Evolutionary conservation across 2,329 filamentous ascomycete species (phyloP).

Genomic region (Verticillium zaregamsianum): DNA sequence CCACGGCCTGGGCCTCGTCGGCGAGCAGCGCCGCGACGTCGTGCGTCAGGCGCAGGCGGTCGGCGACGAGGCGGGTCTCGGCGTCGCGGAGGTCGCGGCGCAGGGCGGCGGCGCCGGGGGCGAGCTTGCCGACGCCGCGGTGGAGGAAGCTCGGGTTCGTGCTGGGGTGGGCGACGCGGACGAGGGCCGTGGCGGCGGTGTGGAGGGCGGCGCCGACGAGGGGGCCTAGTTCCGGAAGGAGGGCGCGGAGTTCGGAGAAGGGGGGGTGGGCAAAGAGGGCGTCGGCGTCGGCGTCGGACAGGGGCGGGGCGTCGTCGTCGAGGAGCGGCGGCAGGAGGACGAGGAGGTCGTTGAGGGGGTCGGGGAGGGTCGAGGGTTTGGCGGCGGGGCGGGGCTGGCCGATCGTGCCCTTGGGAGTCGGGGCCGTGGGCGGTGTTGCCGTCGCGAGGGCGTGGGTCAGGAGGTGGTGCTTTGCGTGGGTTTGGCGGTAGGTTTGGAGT

Average conservation of each 20-base stretch:
- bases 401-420: conserved; percentile 16
- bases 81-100: conserved; percentile 23
- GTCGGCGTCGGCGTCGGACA: conserved; percentile 29
- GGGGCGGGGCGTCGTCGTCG: conserved; percentile 25
- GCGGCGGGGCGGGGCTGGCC: conserved; percentile 21
- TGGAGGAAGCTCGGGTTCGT: conserved; percentile 56
- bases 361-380: conserved; percentile 24
- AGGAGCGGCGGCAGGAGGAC: conserved; percentile 49
- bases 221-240: conserved; percentile 42
- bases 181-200: conserved; percentile 41
- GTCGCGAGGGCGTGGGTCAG: conserved; percentile 45
- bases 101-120: conserved; percentile 33
- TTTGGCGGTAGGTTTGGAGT: conserved; percentile 43
- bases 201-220: conserved; percentile 48
- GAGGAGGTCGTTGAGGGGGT: conserved; percentile 48
- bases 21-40: conserved; percentile 34
- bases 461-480: conserved; percentile 45
- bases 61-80: conserved; percentile 26
- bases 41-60: conserved; percentile 34
- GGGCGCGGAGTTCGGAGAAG: conserved; percentile 39
- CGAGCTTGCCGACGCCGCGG: conserved; percentile 48
- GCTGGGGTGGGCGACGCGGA: conserved; percentile 42
- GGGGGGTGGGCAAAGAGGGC: conserved; percentile 47
- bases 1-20: conserved; percentile 32
- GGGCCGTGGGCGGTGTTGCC: conserved; percentile 27